Evolutionary conservation across 345 rosid species (phyloP).

Genomic region (Camelina hispida): DNA sequence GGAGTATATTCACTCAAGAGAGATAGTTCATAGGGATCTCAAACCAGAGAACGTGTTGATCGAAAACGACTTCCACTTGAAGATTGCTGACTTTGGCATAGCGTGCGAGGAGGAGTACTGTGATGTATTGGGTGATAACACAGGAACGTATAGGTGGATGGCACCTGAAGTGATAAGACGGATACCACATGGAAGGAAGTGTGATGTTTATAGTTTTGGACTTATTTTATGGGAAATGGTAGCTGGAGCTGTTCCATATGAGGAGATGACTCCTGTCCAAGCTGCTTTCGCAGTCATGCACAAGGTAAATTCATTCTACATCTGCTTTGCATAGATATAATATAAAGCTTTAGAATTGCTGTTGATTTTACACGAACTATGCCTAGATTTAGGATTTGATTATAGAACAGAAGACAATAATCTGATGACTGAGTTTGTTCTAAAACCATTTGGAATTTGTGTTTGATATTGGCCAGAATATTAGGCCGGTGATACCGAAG

Average conservation of each 20-base stretch:
- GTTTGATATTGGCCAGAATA: slow-evolving; percentile 51
- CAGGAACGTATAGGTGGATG: slow-evolving; percentile 93
- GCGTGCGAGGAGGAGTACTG: slow-evolving; percentile 78
- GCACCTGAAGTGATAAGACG: slow-evolving; percentile 85
- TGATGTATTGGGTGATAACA: slow-evolving; percentile 65
- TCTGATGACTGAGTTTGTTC: neutral
- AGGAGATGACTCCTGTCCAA: slow-evolving; percentile 75
- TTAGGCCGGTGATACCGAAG: slow-evolving; percentile 64
- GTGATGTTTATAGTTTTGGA: slow-evolving; percentile 82
- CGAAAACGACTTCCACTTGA: slow-evolving; percentile 61
- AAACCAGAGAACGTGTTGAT: slow-evolving; percentile 85
- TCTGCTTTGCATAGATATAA: neutral
- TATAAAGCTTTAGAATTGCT: neutral
- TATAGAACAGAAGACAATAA: slow-evolving; percentile 1
- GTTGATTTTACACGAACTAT: neutral
- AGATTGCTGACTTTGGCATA: slow-evolving; percentile 91
- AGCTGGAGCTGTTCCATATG: slow-evolving; percentile 79
- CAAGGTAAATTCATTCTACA: slow-evolving; percentile 51
- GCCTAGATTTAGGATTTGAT: neutral
- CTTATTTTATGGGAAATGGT: slow-evolving; percentile 89
- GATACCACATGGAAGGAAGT: slow-evolving; percentile 65
- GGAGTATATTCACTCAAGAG: slow-evolving; percentile 79
- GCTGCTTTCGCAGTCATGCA: slow-evolving; percentile 87
- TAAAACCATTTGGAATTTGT: neutral
- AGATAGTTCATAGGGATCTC: slow-evolving; percentile 85